Conservation (phyloP, 352 stramenopile genomes). For the Pythium vanterpoolii region DNA sequence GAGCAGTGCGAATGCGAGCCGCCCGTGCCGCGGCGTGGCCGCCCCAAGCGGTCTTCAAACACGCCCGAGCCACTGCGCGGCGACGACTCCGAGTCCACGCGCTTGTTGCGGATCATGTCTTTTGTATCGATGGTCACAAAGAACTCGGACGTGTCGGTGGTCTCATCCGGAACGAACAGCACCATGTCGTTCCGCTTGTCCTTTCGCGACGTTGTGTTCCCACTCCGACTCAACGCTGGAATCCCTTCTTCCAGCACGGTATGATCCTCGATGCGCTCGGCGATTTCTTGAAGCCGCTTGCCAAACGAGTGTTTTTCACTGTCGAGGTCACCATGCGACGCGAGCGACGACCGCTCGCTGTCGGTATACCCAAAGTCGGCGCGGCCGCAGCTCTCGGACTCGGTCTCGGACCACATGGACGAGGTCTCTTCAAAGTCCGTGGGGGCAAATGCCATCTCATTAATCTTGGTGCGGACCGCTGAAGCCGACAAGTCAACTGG, state of each 20-base stretch:
- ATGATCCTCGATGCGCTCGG: conserved; percentile 25
- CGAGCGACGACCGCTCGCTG: conserved; percentile 31
- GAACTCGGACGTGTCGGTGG: conserved; percentile 25
- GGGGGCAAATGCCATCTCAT: conserved; percentile 1
- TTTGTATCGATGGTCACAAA: conserved; percentile 46
- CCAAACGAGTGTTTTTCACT: conserved; percentile 35
- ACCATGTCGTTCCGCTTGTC: not conserved
- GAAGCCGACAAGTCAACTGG: conserved; percentile 7
- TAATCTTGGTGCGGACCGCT: not conserved
- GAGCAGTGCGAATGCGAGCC: conserved; percentile 9
- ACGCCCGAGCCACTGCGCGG: conserved; percentile 10
- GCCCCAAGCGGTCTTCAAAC: not conserved
- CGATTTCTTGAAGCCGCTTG: conserved; percentile 33
- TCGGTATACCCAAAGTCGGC: conserved; percentile 31
- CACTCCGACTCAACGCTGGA: not conserved
- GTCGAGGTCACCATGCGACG: conserved; percentile 19
- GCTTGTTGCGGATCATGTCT: conserved; percentile 35
- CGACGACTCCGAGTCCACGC: not conserved
- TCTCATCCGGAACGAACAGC: conserved; percentile 7
- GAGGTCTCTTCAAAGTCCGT: conserved; percentile 20
- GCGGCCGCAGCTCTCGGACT: conserved; percentile 34
- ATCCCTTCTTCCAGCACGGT: conserved; percentile 1
- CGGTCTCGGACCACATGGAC: conserved; percentile 41
- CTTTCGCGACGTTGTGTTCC: not conserved
- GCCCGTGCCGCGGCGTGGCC: not conserved